Evolutionary conservation across 2,329 filamentous ascomycete species (phyloP).

Genomic region (Lasiodiplodia citricola): DNA sequence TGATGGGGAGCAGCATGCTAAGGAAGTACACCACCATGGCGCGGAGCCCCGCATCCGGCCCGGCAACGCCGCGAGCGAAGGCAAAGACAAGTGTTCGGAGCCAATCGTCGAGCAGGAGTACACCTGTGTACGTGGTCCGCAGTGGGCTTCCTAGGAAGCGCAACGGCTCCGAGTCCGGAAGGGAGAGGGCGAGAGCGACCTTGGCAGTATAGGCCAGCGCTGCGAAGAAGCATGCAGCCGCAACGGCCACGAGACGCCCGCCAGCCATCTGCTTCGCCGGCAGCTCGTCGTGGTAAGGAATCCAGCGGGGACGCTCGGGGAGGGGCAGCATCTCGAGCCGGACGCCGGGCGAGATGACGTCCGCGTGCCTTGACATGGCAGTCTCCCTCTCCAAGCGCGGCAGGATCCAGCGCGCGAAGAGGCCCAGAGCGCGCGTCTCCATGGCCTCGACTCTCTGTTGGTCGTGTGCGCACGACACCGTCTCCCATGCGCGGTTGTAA

Average conservation of each 20-base stretch:
- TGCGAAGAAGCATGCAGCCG: too few relatives aligned
- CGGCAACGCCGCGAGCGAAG: too few relatives aligned
- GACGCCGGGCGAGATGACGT: neutral
- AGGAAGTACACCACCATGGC: neutral
- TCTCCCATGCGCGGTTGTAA: neutral
- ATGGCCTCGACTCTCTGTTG: neutral
- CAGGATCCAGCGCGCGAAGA: neutral
- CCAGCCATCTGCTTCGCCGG: neutral
- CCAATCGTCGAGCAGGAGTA: neutral
- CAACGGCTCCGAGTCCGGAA: too few relatives aligned
- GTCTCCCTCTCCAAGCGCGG: neutral
- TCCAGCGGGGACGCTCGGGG: neutral
- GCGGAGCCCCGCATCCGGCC: too few relatives aligned
- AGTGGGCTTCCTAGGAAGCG: too few relatives aligned
- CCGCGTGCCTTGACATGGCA: neutral
- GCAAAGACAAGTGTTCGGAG: neutral
- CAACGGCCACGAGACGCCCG: too few relatives aligned
- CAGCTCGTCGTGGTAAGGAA: neutral
- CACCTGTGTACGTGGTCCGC: too few relatives aligned
- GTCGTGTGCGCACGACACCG: neutral
- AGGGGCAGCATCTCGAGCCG: slow-evolving; percentile 28
- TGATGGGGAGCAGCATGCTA: neutral
- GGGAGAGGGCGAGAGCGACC: too few relatives aligned
- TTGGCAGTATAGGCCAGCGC: too few relatives aligned
- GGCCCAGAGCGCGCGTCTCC: neutral